Evolutionary conservation across 2,329 filamentous ascomycete species (phyloP).

Genomic region (Fusarium cyanostomum): DNA sequence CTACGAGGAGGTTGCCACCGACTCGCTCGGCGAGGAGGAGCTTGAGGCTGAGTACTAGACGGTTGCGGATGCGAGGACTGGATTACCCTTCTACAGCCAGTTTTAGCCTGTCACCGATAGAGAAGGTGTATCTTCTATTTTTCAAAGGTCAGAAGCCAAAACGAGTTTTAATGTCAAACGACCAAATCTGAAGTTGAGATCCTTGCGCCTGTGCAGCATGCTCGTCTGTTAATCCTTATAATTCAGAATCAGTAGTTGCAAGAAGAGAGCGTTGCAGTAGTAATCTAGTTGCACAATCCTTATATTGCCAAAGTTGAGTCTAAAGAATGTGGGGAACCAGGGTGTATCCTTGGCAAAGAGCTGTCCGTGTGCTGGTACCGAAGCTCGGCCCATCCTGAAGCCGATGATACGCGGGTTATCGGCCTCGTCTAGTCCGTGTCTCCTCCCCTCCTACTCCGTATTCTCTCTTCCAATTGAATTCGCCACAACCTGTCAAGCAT

Average conservation of each 20-base stretch:
- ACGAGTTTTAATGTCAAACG: constrained; percentile 51
- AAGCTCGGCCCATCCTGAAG: constrained; percentile 40
- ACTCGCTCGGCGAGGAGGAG: constrained; percentile 89
- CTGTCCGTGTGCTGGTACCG: constrained; percentile 1
- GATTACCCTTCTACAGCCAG: constrained; percentile 37
- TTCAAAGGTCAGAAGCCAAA: constrained; percentile 48
- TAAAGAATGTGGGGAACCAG: constrained; percentile 23
- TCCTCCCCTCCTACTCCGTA: constrained; percentile 19
- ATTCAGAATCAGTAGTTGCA: constrained; percentile 29
- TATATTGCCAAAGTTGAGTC: not conserved
- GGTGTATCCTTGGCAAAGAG: constrained; percentile 5
- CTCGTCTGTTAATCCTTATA: constrained; percentile 23
- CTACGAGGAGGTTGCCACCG: constrained; percentile 97
- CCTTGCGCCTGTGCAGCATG: constrained; percentile 11
- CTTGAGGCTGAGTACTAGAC: constrained; percentile 90
- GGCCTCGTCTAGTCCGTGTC: constrained; percentile 18
- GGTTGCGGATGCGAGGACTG: constrained; percentile 36
- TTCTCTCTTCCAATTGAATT: constrained; percentile 15
- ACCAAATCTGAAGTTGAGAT: constrained; percentile 46
- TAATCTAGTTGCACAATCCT: constrained; percentile 11
- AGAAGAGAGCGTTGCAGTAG: constrained; percentile 30
- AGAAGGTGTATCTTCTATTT: constrained; percentile 53
- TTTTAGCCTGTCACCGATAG: constrained; percentile 45
- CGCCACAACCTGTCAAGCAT: not conserved
- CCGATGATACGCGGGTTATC: constrained; percentile 46